Evolutionary conservation across 169 alveolate species (phyloP), one percentile per base, ranked within the genome.

Genomic region (Cyclospora cayetanensis): DNA sequence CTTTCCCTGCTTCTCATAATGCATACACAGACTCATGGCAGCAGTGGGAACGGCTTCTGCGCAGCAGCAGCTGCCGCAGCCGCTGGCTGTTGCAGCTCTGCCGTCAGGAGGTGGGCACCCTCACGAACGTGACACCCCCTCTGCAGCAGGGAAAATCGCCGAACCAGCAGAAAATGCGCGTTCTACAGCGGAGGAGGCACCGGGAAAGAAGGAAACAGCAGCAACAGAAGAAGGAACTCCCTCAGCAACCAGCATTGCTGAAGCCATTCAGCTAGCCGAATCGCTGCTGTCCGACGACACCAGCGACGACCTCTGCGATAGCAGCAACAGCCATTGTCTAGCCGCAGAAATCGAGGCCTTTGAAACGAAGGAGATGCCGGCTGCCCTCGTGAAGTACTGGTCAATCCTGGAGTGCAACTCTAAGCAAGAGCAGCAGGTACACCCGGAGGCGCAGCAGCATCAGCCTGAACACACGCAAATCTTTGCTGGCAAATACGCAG

Each of bases 11-110:
- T 63, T 55, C 18, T 22, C 18, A 55, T 31, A 11, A 25, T 55
- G 25, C 25, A 11, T 4, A 22, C 37, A 4, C 37, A 63, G 25
- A 39, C 25, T 34, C 37, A 2, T 39, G 37, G 1, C 74, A 63
- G 74, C n/a, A 5, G 70, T 39, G 25, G 74, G 5, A 34, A 1
- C 12, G 42, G 74, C 42, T n/a, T 34, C 74, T 63, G 74, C 74
- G 74, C 39, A 27, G 74, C 74, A 63, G 74, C 74, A 63, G 74
- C 74, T 27, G 74, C 74, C 25, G 74, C 74, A 63, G 37, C 74
- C 25, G 35, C 74, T 27, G 74, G 74, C 74, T n/a, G 39, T 39
- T 63, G 74, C 74, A 7, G 42, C 74, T n/a, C 29, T 27, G 74
- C 74, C 25, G 74, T 39, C 60, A 46, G 18, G 60, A 46, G 9